Base-by-base conservation (phyloP, 2,329 filamentous ascomycete species). In the Diaporthe longicolla region DNA sequence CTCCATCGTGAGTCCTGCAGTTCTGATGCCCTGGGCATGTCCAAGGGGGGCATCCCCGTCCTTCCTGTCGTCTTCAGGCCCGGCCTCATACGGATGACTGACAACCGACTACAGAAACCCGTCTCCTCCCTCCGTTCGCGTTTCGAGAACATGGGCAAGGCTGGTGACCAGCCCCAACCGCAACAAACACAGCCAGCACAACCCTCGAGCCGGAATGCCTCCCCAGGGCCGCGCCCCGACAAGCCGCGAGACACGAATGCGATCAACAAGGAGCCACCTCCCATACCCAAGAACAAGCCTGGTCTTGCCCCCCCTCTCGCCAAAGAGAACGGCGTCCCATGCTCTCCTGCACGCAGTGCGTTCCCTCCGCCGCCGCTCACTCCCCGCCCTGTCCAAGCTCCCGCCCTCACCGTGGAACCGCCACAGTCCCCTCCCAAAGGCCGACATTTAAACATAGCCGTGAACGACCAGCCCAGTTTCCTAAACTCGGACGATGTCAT, bases 51-150 rank as follows among this genome's bases (percentile, higher is more conserved):
- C 32, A 43, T 29, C 45, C 32, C 50, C 45, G 11, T 58, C 32
- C 15, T 29, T 6, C 52, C 29, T 57, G 37, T 52, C 77, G 80
- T 68, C 81, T 76, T 68, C 4, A 24, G 37, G 3, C 35, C 32
- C 50, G 19, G 54, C 55, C 37, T 17, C 26, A 70, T 32, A 65
- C 55, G 24, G 29, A 73, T 71, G 77, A 74, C 82, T 84, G 76
- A 82, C 76, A 61, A 26, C 40, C 11, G 15, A 26, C 11, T 68
- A 43, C 76, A 95, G 93, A 94, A 92, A 85, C 93, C 94, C 35
- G 94, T 97, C 68, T 97, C 94, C 69, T 95, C 94, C 69, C 87
- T 97, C 75, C 89, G 92, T 76, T 94, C 93, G 76, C 92, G 93
- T 79, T 97, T 96, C 82, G 94, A 97, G 86, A 94, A 93, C 80